Conservation (phyloP, 108 stramenopile species). For the Nitzschia sp. region DNA sequence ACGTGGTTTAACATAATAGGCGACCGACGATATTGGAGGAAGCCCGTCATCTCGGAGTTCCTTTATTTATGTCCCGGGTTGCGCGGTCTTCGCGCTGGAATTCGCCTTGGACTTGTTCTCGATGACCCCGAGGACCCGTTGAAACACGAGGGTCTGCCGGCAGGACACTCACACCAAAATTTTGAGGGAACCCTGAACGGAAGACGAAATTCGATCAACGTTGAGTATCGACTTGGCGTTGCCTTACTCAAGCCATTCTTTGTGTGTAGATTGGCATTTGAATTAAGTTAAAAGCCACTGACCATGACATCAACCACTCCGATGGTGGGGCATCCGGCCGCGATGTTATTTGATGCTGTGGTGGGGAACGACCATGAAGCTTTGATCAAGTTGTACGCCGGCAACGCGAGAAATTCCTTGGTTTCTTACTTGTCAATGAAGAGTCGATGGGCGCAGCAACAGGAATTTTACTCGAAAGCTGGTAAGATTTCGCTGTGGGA, state of each 20-base stretch:
- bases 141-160: background rate
- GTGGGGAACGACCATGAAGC: slow-evolving; percentile 57
- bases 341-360: slow-evolving; percentile 51
- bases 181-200: slow-evolving; percentile 7
- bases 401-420: slow-evolving; percentile 36
- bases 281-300: background rate
- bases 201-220: background rate
- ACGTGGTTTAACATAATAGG: background rate
- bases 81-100: background rate
- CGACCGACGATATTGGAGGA: background rate
- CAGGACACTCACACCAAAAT: background rate
- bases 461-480: slow-evolving; percentile 27
- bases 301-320: background rate
- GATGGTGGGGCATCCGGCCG: background rate
- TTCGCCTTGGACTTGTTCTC: background rate
- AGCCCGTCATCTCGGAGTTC: background rate
- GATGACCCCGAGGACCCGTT: background rate
- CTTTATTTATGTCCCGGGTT: background rate
- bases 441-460: slow-evolving; percentile 37
- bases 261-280: background rate
- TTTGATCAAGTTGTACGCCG: slow-evolving; percentile 53
- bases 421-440: slow-evolving; percentile 36
- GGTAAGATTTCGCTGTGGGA: slow-evolving; percentile 7
- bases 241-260: background rate
- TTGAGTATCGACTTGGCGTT: background rate